phyloP scores from a whole-genome alignment of 805 yeast species.

The Saccharomyces mikatae region DNA sequence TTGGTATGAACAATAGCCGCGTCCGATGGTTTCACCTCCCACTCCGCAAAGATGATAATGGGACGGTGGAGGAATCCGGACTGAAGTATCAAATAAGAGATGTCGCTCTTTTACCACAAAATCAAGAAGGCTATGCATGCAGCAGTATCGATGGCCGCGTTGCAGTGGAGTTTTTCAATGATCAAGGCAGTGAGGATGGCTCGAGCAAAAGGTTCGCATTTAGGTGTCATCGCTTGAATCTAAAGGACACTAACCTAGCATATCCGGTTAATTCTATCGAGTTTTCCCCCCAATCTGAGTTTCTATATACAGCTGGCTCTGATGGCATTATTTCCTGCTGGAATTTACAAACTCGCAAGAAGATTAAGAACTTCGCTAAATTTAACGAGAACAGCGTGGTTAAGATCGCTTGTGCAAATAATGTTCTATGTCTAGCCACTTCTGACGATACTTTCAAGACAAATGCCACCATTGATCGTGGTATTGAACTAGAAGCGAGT shows the following conservation, averaged over 20 bases:
- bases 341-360: constrained; percentile 77
- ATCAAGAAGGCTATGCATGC: constrained; percentile 49
- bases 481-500: constrained; percentile 19
- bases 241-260: constrained; percentile 44
- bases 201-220: constrained; percentile 58
- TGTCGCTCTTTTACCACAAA: constrained; percentile 45
- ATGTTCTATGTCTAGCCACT: constrained; percentile 37
- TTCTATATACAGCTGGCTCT: constrained; percentile 83
- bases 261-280: constrained; percentile 70
- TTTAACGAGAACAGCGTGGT: constrained; percentile 38
- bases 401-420: constrained; percentile 27
- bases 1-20: constrained; percentile 46
- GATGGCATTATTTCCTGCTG: constrained; percentile 85
- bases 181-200: constrained; percentile 19
- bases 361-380: constrained; percentile 64
- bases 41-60: constrained; percentile 1
- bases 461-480: constrained; percentile 18
- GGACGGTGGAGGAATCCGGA: constrained; percentile 43
- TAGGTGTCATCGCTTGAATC: constrained; percentile 61
- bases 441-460: constrained; percentile 45
- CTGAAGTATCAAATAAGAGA: constrained; percentile 57
- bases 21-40: constrained; percentile 29
- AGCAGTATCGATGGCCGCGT: constrained; percentile 79
- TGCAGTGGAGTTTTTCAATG: constrained; percentile 59
- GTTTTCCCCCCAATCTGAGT: constrained; percentile 71